Conservation (phyloP, 345 rosid genomes). For the Nasturtium officinale region DNA sequence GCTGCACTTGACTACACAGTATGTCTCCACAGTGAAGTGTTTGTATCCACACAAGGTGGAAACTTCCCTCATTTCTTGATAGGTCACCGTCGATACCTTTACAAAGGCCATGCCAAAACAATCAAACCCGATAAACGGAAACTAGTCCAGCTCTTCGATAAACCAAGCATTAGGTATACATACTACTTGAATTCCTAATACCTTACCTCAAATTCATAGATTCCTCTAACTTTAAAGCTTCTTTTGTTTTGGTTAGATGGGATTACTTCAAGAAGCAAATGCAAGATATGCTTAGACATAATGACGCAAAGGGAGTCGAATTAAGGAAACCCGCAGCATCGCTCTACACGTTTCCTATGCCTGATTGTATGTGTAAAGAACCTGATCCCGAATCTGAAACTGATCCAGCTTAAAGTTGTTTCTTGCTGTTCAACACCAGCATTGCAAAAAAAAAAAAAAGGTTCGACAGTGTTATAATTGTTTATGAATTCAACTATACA, state of each 20-base stretch:
- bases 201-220: background rate
- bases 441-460: constrained; percentile 24
- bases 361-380: constrained; percentile 91
- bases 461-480: constrained; percentile 13
- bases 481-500: constrained; percentile 28
- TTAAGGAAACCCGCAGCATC: constrained; percentile 68
- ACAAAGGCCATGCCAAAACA: constrained; percentile 90
- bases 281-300: constrained; percentile 78
- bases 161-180: constrained; percentile 78
- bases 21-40: constrained; percentile 93
- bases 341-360: constrained; percentile 89
- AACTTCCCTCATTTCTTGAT: constrained; percentile 96
- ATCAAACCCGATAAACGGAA: constrained; percentile 90
- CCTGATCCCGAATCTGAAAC: constrained; percentile 34
- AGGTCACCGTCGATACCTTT: constrained; percentile 89
- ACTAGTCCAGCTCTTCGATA: constrained; percentile 83
- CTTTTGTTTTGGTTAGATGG: constrained; percentile 60
- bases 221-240: background rate
- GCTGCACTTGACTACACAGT: constrained; percentile 95
- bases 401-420: background rate
- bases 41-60: constrained; percentile 98
- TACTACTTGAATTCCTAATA: constrained; percentile 23
- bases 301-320: constrained; percentile 73
- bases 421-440: constrained; percentile 20
- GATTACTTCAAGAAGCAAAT: constrained; percentile 75